Percentiles rank a stretch among this genome's conserved stretches.
Conservation (phyloP, 140 eudicot species). For the Bidens hawaiensis region DNA sequence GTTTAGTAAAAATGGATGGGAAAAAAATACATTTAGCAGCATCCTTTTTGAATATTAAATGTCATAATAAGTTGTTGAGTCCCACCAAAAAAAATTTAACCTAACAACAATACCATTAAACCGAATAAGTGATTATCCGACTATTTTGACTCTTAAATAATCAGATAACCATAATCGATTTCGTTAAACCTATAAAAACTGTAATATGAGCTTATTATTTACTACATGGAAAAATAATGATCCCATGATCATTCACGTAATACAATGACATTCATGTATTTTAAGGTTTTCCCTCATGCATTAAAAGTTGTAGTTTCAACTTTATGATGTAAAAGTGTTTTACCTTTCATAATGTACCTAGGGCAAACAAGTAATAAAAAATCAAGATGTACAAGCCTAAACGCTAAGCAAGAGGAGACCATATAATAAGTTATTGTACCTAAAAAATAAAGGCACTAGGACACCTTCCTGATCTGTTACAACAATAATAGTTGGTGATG, state of each 20-base stretch:
- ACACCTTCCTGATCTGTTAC: slow-evolving; percentile 29
- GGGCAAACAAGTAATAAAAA: slow-evolving; percentile 1
- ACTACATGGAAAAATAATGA: neutral
- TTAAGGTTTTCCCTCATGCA: neutral
- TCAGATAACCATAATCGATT: too few species aligned
- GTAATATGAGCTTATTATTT: too few species aligned
- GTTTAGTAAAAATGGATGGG: too few species aligned
- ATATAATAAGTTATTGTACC: slow-evolving; percentile 2
- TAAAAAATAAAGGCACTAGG: slow-evolving; percentile 23
- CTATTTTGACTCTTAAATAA: too few species aligned
- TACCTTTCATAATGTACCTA: neutral
- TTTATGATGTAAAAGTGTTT: neutral
- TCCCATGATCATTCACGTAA: neutral
- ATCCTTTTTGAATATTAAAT: too few species aligned
- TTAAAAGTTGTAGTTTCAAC: neutral
- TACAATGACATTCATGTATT: neutral
- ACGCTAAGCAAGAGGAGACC: neutral
- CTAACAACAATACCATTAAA: too few species aligned
- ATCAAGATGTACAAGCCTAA: neutral
- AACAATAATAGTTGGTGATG: slow-evolving; percentile 25
- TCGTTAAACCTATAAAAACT: too few species aligned
- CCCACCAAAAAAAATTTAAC: too few species aligned
- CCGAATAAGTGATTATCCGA: too few species aligned
- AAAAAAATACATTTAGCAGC: too few species aligned
- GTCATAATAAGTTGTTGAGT: too few species aligned